These are phyloP conservation scores for Fusarium verrucosum DNA, from an alignment of 2,329 filamentous ascomycete species.

Conservation along the genomic window DNA sequence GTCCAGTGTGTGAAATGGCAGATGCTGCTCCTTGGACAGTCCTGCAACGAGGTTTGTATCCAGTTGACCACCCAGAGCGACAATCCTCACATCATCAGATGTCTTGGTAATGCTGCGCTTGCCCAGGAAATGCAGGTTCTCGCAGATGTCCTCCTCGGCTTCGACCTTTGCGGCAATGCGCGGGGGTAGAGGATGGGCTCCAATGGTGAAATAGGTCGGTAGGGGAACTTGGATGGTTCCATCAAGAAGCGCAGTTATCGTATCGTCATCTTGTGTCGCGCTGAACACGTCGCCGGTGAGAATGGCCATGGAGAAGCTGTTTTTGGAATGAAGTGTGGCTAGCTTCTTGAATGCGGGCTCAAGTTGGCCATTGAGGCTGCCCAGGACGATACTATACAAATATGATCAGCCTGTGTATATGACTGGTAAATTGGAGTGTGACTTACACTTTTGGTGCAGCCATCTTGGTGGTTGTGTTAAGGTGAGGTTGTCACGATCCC, in stretches of 20 bases:
- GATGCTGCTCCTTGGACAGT: slow-evolving; percentile 74
- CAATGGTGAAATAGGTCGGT: slow-evolving; percentile 91
- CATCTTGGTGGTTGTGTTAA: slow-evolving; percentile 48
- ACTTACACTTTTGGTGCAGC: slow-evolving; percentile 60
- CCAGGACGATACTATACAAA: slow-evolving; percentile 75
- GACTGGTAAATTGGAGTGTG: not conserved
- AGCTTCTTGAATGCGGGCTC: slow-evolving; percentile 82
- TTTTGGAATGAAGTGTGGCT: slow-evolving; percentile 82
- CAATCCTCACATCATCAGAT: slow-evolving; percentile 86
- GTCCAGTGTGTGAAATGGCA: slow-evolving; percentile 79
- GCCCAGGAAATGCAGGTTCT: slow-evolving; percentile 90
- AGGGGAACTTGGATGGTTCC: slow-evolving; percentile 80
- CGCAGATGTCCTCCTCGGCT: slow-evolving; percentile 77
- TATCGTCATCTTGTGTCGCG: slow-evolving; percentile 65
- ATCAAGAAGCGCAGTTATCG: slow-evolving; percentile 71
- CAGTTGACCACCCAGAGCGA: slow-evolving; percentile 81
- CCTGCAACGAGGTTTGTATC: slow-evolving; percentile 69
- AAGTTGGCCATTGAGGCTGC: slow-evolving; percentile 82
- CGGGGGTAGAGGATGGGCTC: slow-evolving; percentile 74
- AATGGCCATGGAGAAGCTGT: slow-evolving; percentile 86
- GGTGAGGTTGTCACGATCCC: slow-evolving; percentile 8
- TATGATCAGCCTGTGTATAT: slow-evolving; percentile 10
- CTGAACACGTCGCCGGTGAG: slow-evolving; percentile 85
- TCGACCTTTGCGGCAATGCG: slow-evolving; percentile 77
- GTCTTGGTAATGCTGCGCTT: slow-evolving; percentile 90